Percentiles rank a stretch among this genome's conserved stretches.
These are phyloP conservation scores for Cornus florida DNA, from an alignment of 148 eudicot species.

Conservation along the genomic window DNA sequence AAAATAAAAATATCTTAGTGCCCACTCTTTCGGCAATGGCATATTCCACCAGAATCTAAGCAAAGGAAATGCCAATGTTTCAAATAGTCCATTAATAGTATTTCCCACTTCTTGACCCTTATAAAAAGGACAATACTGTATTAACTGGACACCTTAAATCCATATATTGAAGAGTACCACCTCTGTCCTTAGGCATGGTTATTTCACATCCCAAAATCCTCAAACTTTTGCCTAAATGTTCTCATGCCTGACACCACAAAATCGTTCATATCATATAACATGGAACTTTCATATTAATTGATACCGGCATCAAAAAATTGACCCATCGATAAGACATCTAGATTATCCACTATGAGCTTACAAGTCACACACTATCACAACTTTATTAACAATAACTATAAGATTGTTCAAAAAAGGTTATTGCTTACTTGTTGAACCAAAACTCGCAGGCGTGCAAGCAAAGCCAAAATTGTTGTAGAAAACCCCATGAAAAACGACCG, in stretches of 20 bases:
- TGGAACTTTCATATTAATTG: neutral
- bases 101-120: neutral
- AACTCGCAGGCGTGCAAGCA: conserved; percentile 88
- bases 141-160: neutral
- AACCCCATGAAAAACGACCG: conserved; percentile 87
- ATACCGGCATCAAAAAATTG: neutral
- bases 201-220: neutral
- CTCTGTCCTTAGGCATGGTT: neutral
- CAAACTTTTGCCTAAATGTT: neutral
- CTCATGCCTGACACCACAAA: neutral
- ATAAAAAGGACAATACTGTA: neutral
- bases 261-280: neutral
- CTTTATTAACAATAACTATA: neutral
- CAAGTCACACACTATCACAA: neutral
- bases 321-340: neutral
- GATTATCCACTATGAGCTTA: neutral
- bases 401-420: neutral
- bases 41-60: neutral
- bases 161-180: neutral
- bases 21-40: neutral
- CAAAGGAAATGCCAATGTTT: neutral
- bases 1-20: neutral
- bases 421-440: conserved; percentile 89
- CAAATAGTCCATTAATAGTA: neutral
- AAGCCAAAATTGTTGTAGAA: conserved; percentile 62